phyloP scores from a whole-genome alignment of 768 basidiomycete genomes.

The Serendipita sp. region DNA sequence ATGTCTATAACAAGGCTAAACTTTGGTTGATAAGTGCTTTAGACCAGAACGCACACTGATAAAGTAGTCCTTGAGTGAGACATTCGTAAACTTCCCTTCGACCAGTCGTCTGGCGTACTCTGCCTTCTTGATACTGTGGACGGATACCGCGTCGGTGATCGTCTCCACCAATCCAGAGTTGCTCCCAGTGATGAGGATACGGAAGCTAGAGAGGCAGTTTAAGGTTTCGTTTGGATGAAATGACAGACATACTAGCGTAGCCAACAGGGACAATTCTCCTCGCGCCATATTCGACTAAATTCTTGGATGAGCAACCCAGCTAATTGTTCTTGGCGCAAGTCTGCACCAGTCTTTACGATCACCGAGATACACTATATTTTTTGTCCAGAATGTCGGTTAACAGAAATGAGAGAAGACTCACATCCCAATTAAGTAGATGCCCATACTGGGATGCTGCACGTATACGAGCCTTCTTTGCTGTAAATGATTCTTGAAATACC shows the following conservation, averaged over 20 bases:
- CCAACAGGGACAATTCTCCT: constrained; percentile 87
- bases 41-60: constrained; percentile 37
- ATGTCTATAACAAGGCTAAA: constrained; percentile 40
- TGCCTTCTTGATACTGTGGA: constrained; percentile 98
- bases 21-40: background rate
- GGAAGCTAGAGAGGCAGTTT: constrained; percentile 43
- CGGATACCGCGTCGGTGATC: constrained; percentile 93
- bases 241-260: constrained; percentile 53
- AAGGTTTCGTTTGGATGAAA: constrained; percentile 4
- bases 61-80: constrained; percentile 86
- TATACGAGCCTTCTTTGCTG: constrained; percentile 88
- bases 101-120: constrained; percentile 84
- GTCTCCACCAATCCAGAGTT: constrained; percentile 92
- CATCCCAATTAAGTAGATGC: constrained; percentile 58
- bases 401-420: constrained; percentile 13
- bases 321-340: constrained; percentile 91
- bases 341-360: constrained; percentile 96
- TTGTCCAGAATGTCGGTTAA: constrained; percentile 27
- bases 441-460: constrained; percentile 90
- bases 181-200: constrained; percentile 87
- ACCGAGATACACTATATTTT: constrained; percentile 86
- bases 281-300: constrained; percentile 88
- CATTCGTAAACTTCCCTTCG: constrained; percentile 66
- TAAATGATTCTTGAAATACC: constrained; percentile 91
- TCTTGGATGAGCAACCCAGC: constrained; percentile 89